A percentile compares a stretch with the other conserved stretches of the same genome.
Evolutionary conservation across 1,284 basidiomycete genomes (phyloP).

Genomic region (Calocybe gambosa): DNA sequence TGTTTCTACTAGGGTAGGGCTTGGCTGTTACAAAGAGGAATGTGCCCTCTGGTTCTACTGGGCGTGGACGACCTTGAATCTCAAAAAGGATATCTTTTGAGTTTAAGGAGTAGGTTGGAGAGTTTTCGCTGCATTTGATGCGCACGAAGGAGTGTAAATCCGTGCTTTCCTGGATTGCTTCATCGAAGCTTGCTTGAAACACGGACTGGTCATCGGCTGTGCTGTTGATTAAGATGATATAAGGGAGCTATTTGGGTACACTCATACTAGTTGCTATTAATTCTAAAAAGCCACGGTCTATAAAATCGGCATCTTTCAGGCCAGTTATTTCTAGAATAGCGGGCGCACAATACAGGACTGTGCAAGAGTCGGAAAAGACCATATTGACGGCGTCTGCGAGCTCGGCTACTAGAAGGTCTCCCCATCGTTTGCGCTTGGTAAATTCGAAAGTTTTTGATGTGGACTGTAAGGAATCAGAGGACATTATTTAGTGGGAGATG

Average conservation of each 20-base stretch:
- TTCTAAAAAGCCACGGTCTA: slow-evolving; percentile 60
- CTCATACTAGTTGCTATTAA: slow-evolving; percentile 54
- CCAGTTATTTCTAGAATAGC: slow-evolving; percentile 67
- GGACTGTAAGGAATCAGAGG: slow-evolving; percentile 7
- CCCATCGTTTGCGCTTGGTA: slow-evolving; percentile 81
- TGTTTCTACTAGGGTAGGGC: slow-evolving; percentile 71
- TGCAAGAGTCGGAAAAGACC: slow-evolving; percentile 54
- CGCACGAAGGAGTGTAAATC: slow-evolving; percentile 60
- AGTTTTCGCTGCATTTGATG: slow-evolving; percentile 41
- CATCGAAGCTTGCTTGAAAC: slow-evolving; percentile 53
- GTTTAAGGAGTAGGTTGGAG: slow-evolving; percentile 15
- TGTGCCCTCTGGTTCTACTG: slow-evolving; percentile 32
- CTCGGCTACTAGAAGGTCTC: slow-evolving; percentile 73
- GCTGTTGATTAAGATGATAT: slow-evolving; percentile 9
- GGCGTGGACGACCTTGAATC: slow-evolving; percentile 63
- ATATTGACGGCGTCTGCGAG: slow-evolving; percentile 69
- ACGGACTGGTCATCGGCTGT: slow-evolving; percentile 55
- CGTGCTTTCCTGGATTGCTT: slow-evolving; percentile 39
- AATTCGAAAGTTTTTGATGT: slow-evolving; percentile 56
- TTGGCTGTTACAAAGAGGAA: slow-evolving; percentile 72
- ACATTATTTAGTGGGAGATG: slow-evolving; percentile 6
- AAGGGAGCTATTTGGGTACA: slow-evolving; percentile 6
- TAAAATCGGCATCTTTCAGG: slow-evolving; percentile 67
- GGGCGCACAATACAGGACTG: slow-evolving; percentile 67
- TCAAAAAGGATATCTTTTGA: slow-evolving; percentile 63